These are phyloP conservation scores for Nannochloropsis gaditana DNA, from an alignment of 108 stramenopile species.

Conservation along the genomic window DNA sequence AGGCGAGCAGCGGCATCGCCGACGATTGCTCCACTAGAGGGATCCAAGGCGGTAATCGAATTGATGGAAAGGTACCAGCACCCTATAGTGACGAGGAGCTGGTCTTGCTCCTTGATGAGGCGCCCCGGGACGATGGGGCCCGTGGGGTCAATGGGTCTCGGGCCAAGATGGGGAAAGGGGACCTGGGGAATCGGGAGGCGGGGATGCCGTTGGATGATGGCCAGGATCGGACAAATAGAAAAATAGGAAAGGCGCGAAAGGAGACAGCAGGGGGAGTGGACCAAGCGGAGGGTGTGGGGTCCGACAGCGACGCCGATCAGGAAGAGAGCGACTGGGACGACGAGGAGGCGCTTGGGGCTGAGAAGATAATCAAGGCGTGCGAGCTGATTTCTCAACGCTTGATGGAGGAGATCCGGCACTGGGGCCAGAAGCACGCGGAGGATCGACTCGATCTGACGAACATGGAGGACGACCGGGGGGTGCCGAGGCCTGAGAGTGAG, in stretches of 20 bases:
- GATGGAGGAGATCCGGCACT: slow-evolving; percentile 15
- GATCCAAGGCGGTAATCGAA: background rate
- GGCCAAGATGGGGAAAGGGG: no score
- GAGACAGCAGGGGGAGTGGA: no score
- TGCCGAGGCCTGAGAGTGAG: background rate
- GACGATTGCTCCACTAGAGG: background rate
- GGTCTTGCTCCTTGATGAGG: background rate
- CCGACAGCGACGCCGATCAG: background rate
- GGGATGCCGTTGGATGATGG: background rate
- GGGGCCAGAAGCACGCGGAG: background rate
- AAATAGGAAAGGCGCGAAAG: no score
- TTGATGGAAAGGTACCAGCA: background rate
- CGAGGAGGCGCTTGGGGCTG: background rate
- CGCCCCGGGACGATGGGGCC: no score
- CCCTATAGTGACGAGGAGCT: background rate
- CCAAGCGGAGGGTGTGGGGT: background rate
- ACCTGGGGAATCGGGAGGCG: background rate
- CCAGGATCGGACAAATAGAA: no score
- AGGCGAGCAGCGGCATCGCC: background rate
- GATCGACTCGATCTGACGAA: background rate
- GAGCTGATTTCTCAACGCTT: background rate
- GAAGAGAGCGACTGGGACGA: background rate
- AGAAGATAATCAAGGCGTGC: background rate
- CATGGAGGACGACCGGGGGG: background rate
- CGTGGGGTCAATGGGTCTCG: no score